Base-by-base conservation (phyloP, 202 grass and related monocot genomes). In the Panicum virgatum region DNA sequence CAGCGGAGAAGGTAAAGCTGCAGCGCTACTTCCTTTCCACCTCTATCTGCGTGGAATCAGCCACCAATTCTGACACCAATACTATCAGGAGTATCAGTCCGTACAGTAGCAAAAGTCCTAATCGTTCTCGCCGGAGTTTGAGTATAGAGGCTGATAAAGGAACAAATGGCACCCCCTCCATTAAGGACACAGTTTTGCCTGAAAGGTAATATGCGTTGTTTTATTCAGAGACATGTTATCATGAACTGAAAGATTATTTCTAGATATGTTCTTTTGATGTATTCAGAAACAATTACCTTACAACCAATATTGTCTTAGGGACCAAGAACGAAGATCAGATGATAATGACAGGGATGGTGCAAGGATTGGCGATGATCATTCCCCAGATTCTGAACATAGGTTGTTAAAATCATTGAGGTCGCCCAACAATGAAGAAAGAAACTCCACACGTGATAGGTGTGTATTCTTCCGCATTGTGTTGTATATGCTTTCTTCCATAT, bases 11-110 rank as follows among this genome's bases (percentile, higher is more conserved):
- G 96, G 96, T 96, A 75, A 69, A 68, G 22, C 77, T n/a, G 34
- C 22, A 25, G 6, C 13, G 32, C 20, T 30, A 61, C 68, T 82
- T 84, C 3, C 20, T 70, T n/a, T 82, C 25, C 36, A 66, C 11
- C 52, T 19, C 22, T 45, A 3, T 53, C 9, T 86, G 25, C 37
- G 26, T 66, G 4, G 40, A 80, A 72, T 81, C 47, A 34, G 9
- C 56, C 11, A 53, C 56, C 36, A 12, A 46, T 82, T 69, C 13
- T 86, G 66, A 37, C 76, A 36, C 36, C 27, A 29, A 61, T 76
- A 44, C 62, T 61, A 94, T 34, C 67, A 96, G 89, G 85, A 89
- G 85, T 74, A 75, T n/a, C 26, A 96, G 89, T 87, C 91, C 87
- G 48, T 42, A 82, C 72, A 75, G 12, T 75, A 90, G 69, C 37